These are phyloP conservation scores for Penicillium paradoxum DNA, from an alignment of 495 filamentous ascomycete species.

Conservation along the genomic window DNA sequence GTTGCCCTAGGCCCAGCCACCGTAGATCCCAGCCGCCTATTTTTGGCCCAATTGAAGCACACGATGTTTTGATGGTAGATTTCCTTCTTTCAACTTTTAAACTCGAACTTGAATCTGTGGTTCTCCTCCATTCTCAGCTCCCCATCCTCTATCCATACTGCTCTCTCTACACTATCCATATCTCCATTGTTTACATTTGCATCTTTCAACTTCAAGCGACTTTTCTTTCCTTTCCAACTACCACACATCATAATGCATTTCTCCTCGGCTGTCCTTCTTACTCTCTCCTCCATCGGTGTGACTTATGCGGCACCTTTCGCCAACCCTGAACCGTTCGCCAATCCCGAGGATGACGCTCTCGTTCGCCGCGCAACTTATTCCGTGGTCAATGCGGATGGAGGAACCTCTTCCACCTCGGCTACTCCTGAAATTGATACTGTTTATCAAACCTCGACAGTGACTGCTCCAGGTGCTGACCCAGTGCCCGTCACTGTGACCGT, in stretches of 20 bases:
- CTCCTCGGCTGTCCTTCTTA: slow-evolving; percentile 25
- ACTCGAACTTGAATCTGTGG: slow-evolving; percentile 1
- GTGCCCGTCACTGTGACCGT: slow-evolving; percentile 33
- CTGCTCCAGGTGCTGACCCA: slow-evolving; percentile 19
- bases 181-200: slow-evolving; percentile 1
- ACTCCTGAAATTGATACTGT: slow-evolving; percentile 28
- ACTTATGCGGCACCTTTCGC: slow-evolving; percentile 32
- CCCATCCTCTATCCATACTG: slow-evolving; percentile 1
- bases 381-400: slow-evolving; percentile 46
- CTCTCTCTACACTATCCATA: neutral
- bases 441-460: slow-evolving; percentile 25
- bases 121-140: neutral
- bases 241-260: slow-evolving; percentile 28
- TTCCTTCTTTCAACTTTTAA: slow-evolving; percentile 16
- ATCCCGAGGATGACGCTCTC: slow-evolving; percentile 23
- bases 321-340: slow-evolving; percentile 27
- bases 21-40: slow-evolving; percentile 27
- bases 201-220: neutral
- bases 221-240: neutral
- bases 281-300: slow-evolving; percentile 28
- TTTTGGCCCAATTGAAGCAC: slow-evolving; percentile 15
- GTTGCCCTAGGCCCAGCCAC: slow-evolving; percentile 19
- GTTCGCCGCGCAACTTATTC: slow-evolving; percentile 36
- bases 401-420: slow-evolving; percentile 18
- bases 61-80: slow-evolving; percentile 5